Evolutionary conservation across 1,284 basidiomycete genomes (phyloP).

Genomic region (Heterobasidion occidentale): DNA sequence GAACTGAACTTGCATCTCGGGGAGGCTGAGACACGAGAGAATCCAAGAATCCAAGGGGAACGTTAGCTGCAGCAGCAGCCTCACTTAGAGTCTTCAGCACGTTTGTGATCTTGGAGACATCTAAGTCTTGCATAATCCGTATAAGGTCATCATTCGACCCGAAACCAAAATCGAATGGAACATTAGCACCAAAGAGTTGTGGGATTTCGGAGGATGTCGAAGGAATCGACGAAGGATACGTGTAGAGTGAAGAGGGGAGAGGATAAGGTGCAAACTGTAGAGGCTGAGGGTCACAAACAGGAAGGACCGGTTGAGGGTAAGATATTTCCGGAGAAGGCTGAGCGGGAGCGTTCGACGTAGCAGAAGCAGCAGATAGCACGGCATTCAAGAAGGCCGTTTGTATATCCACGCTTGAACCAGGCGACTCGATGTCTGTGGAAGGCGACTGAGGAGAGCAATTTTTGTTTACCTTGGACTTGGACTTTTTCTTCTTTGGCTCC

Average conservation of each 20-base stretch:
- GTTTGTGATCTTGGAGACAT: slow-evolving; percentile 59
- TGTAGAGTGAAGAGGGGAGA: slow-evolving; percentile 15
- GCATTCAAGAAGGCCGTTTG: slow-evolving; percentile 42
- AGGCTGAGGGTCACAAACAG: slow-evolving; percentile 10
- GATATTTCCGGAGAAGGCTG: slow-evolving; percentile 9
- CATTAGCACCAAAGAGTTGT: slow-evolving; percentile 18
- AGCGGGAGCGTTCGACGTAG: slow-evolving; percentile 15
- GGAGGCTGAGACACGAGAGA: slow-evolving; percentile 13
- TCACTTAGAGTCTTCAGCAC: slow-evolving; percentile 58
- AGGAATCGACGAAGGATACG: slow-evolving; percentile 18
- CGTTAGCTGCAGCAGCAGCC: slow-evolving; percentile 37
- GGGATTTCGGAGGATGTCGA: slow-evolving; percentile 21
- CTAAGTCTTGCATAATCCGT: slow-evolving; percentile 61
- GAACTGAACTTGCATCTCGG: neutral
- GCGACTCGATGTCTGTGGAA: slow-evolving; percentile 13
- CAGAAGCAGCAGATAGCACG: slow-evolving; percentile 22
- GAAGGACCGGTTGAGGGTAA: slow-evolving; percentile 14
- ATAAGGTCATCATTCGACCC: slow-evolving; percentile 68
- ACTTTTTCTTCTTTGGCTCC: slow-evolving; percentile 20
- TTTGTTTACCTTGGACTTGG: slow-evolving; percentile 33
- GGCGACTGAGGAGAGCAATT: slow-evolving; percentile 2
- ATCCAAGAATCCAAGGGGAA: slow-evolving; percentile 16
- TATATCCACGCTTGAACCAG: slow-evolving; percentile 19
- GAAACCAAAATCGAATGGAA: slow-evolving; percentile 39
- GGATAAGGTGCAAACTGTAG: slow-evolving; percentile 19